Base-by-base conservation (phyloP, 768 basidiomycete genomes). In the Termitomyces sp. region DNA sequence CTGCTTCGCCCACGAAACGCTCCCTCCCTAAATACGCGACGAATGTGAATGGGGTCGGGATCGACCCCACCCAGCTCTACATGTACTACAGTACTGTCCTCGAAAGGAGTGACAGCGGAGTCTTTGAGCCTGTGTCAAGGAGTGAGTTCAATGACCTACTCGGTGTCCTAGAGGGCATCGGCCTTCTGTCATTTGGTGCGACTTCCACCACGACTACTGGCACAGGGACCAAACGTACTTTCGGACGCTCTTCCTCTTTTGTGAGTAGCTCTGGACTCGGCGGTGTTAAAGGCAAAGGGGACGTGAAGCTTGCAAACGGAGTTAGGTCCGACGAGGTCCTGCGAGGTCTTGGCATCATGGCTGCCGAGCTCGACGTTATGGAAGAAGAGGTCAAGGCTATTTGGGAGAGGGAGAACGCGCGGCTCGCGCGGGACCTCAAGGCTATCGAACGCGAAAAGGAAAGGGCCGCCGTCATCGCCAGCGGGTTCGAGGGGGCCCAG, bases 91-190 rank as follows among this genome's bases (percentile, higher is more conserved):
- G 70, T 35, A 64, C 74, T 2, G 70, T 89, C 44, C 79, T 94
- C 9, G 73, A 74, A 15, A 79, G 86, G 32, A 73, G 77, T 11
- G 81, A 81, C 20, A 73, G 70, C 15, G 79, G 77, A 15, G 65
- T 81, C 5, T 86, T 90, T 57, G 71, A 78, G 3, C 76, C 86
- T 3, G 88, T 87, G 2, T 88, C 86, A 10, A 77, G 88, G 9
- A 88, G 81, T 64, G 90, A 92, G 61, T 91, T 94, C 59, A 73
- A 76, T 0, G 91, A 94, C 60, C 74, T 93, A 3, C 63, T 88
- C 0, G 79, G 81, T 23, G 72, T 92, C 45, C 70, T 94, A 35
- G 91, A 94, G 69, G 88, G 86, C 3, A 77, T 81, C 7, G 91
- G 91, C 74, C 11, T 74, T 71, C 11, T 72, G 66, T 51, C 65